A percentile compares a stretch with the other conserved stretches of the same genome.
These are phyloP conservation scores for Santalum album DNA, from an alignment of 164 flowering plant species.

Conservation along the genomic window DNA sequence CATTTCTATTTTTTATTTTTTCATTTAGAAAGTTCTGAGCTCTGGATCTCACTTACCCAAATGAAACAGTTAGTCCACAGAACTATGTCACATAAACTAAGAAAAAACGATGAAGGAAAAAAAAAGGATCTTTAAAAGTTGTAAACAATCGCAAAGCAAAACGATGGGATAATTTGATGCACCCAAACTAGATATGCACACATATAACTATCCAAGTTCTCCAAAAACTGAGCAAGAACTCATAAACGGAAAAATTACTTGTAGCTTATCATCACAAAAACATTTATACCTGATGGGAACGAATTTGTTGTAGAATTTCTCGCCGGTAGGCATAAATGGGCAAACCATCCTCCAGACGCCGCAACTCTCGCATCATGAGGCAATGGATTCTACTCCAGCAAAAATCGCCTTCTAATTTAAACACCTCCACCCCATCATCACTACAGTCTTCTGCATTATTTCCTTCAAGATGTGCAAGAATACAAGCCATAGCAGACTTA, in stretches of 20 bases:
- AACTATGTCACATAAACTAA: no score
- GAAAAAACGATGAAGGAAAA: no score
- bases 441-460: not conserved
- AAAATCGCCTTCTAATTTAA: conserved; percentile 20
- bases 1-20: no score
- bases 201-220: not conserved
- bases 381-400: conserved; percentile 44
- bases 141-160: no score
- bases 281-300: conserved; percentile 45
- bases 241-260: not conserved
- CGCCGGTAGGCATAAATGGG: conserved; percentile 51
- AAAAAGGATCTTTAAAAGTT: no score
- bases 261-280: not conserved
- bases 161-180: no score
- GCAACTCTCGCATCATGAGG: conserved; percentile 49
- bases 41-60: no score
- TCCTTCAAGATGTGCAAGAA: conserved; percentile 31
- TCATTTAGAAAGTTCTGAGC: no score
- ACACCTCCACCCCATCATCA: conserved; percentile 10
- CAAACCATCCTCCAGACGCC: conserved; percentile 60
- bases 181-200: no score
- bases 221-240: not conserved
- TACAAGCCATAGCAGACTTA: conserved; percentile 39
- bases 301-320: conserved; percentile 38
- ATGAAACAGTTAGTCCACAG: no score